A percentile compares a stretch with the other conserved stretches of the same genome.
Evolutionary conservation across 129 eudicot species (phyloP).

Genomic region (Tagetes erecta): DNA sequence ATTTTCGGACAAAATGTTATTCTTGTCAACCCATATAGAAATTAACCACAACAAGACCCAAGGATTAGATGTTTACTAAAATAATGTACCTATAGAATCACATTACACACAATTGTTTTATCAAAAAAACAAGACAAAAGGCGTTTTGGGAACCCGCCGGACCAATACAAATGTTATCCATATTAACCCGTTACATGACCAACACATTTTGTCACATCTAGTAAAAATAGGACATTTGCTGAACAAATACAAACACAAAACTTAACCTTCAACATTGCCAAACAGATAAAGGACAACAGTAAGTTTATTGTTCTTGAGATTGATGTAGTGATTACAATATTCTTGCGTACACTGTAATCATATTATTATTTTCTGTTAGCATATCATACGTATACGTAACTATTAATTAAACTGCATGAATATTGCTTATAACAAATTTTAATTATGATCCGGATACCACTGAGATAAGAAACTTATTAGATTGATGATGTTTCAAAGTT

Average conservation of each 20-base stretch:
- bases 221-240: conserved; percentile 7
- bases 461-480: too few species aligned
- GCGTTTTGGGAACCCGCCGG: background rate
- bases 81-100: background rate
- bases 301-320: background rate
- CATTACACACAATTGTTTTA: background rate
- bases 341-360: too few species aligned
- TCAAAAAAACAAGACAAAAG: background rate
- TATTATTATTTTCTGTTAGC: too few species aligned
- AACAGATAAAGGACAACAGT: conserved; percentile 76
- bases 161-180: background rate
- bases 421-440: too few species aligned
- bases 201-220: background rate
- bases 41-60: background rate
- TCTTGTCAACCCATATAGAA: background rate
- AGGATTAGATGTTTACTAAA: background rate
- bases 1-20: background rate
- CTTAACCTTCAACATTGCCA: conserved; percentile 68
- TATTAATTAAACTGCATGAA: too few species aligned
- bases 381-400: too few species aligned
- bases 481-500: too few species aligned
- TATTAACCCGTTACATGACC: background rate
- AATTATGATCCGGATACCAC: too few species aligned
- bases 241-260: conserved; percentile 1
- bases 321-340: too few species aligned